Conservation (phyloP, 2,329 filamentous ascomycete genomes). For the Daldinia sp. region DNA sequence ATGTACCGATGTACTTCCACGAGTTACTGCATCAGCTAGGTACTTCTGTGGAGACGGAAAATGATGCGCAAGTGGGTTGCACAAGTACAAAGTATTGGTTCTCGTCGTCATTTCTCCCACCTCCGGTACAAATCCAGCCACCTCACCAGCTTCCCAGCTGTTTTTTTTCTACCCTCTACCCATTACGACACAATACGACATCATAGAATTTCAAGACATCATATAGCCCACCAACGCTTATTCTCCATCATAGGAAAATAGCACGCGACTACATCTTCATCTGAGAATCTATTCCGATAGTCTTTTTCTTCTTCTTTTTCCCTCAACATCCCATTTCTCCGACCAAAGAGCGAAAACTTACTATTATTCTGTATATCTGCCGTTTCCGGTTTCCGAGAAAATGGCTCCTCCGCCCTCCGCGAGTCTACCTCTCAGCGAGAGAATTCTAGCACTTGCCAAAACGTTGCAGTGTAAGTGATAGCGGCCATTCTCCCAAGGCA, state of each 20-base stretch:
- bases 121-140: slow-evolving; percentile 39
- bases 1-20: neutral
- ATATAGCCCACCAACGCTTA: slow-evolving; percentile 4
- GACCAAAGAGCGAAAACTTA: neutral
- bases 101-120: slow-evolving; percentile 39
- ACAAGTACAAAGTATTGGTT: slow-evolving; percentile 21
- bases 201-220: slow-evolving; percentile 17
- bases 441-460: slow-evolving; percentile 80
- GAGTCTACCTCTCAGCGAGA: slow-evolving; percentile 74
- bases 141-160: slow-evolving; percentile 38
- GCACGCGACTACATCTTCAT: slow-evolving; percentile 19
- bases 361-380: neutral
- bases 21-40: neutral
- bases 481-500: slow-evolving; percentile 16
- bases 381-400: slow-evolving; percentile 25
- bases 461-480: slow-evolving; percentile 85
- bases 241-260: neutral
- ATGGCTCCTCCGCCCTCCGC: slow-evolving; percentile 81
- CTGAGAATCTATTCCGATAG: slow-evolving; percentile 6
- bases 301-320: slow-evolving; percentile 12
- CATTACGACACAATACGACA: slow-evolving; percentile 30
- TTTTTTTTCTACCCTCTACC: slow-evolving; percentile 23
- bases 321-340: slow-evolving; percentile 11
- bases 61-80: slow-evolving; percentile 1
- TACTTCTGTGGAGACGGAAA: too few relatives aligned